phyloP scores from a whole-genome alignment of 768 basidiomycete species.

The Boletus vermiculosoides region DNA sequence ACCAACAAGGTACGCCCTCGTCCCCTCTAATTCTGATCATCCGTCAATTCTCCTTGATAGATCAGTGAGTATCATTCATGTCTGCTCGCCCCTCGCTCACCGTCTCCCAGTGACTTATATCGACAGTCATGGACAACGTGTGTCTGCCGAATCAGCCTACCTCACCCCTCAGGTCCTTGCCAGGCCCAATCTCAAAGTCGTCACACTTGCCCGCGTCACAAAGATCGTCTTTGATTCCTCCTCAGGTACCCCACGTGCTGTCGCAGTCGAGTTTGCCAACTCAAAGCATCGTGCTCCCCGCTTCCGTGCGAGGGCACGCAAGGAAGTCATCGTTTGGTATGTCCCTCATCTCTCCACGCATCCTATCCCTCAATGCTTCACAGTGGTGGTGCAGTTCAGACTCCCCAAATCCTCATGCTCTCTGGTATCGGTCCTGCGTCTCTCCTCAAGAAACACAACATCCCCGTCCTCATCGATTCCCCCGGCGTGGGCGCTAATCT shows the following conservation, averaged over 20 bases:
- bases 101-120: constrained; percentile 62
- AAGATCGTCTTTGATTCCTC: constrained; percentile 53
- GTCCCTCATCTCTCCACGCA: constrained; percentile 10
- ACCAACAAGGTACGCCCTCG: constrained; percentile 50
- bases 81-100: not conserved
- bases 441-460: constrained; percentile 50
- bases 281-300: constrained; percentile 20
- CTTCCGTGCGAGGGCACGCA: constrained; percentile 49
- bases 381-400: constrained; percentile 63
- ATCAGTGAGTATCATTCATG: constrained; percentile 38
- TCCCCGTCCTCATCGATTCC: constrained; percentile 59
- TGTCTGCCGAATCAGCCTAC: constrained; percentile 66
- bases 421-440: constrained; percentile 74
- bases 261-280: constrained; percentile 60
- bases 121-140: constrained; percentile 48
- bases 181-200: constrained; percentile 64
- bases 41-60: constrained; percentile 21
- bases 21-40: not conserved
- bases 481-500: constrained; percentile 76
- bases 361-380: not conserved
- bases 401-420: constrained; percentile 67
- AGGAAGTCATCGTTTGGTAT: constrained; percentile 63
- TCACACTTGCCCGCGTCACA: constrained; percentile 54
- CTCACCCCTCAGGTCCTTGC: constrained; percentile 62
- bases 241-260: constrained; percentile 43